Conservation (phyloP, 345 rosid genomes). For the Pugionium cornutum region DNA sequence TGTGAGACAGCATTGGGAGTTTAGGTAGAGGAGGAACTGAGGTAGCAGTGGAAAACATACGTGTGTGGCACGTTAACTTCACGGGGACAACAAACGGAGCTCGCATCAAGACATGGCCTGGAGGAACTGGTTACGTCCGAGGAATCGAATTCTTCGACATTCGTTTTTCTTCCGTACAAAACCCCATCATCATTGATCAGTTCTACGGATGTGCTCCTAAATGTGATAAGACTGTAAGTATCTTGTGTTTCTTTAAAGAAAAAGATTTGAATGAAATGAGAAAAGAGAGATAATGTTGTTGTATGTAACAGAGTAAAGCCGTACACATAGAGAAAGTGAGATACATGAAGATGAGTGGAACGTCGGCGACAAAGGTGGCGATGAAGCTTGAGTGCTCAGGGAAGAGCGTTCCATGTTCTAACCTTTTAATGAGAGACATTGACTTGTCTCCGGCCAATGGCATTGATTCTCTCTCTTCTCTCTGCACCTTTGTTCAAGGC, state of each 20-base stretch:
- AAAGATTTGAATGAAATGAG: neutral
- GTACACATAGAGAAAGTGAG: slow-evolving; percentile 32
- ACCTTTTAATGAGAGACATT: slow-evolving; percentile 34
- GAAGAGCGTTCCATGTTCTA: slow-evolving; percentile 32
- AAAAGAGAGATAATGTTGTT: neutral
- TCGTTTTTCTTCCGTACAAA: slow-evolving; percentile 28
- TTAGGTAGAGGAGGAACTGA: slow-evolving; percentile 43
- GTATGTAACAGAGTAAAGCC: slow-evolving; percentile 3
- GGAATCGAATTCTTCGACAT: slow-evolving; percentile 46
- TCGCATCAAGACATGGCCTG: slow-evolving; percentile 67
- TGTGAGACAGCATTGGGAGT: slow-evolving; percentile 53
- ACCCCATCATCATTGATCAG: slow-evolving; percentile 58
- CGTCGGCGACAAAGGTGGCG: slow-evolving; percentile 37
- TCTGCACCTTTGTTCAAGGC: slow-evolving; percentile 32
- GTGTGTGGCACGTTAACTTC: slow-evolving; percentile 43
- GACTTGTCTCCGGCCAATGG: slow-evolving; percentile 20
- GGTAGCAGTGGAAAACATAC: slow-evolving; percentile 42
- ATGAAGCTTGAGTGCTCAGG: slow-evolving; percentile 31
- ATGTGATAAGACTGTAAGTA: slow-evolving; percentile 16
- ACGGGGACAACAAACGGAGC: slow-evolving; percentile 50
- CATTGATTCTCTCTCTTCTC: slow-evolving; percentile 30
- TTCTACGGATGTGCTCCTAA: slow-evolving; percentile 39
- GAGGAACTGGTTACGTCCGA: slow-evolving; percentile 50
- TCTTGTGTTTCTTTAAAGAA: neutral
- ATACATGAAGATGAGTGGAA: slow-evolving; percentile 36